Conservation (phyloP, 306 rosid species). For the Fragaria ananassa region DNA sequence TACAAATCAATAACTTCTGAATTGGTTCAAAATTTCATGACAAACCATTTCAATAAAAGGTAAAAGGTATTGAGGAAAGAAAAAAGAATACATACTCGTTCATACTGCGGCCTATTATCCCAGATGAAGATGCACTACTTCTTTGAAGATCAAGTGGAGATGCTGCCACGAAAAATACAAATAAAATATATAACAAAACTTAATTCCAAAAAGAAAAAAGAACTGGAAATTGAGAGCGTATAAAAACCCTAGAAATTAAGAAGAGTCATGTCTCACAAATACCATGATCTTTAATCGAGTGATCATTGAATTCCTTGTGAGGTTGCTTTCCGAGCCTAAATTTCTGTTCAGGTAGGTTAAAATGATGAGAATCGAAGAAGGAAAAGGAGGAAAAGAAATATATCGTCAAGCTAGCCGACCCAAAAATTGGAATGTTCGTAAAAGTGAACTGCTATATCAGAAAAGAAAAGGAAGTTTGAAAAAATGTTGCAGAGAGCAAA, state of each 20-base stretch:
- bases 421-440: slow-evolving; percentile 5
- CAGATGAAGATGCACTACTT: slow-evolving; percentile 78
- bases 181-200: slow-evolving; percentile 7
- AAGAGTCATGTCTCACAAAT: slow-evolving; percentile 59
- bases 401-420: slow-evolving; percentile 15
- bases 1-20: not conserved
- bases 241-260: slow-evolving; percentile 51
- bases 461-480: slow-evolving; percentile 32
- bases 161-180: slow-evolving; percentile 47
- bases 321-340: slow-evolving; percentile 99
- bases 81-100: slow-evolving; percentile 58
- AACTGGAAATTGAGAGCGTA: not conserved
- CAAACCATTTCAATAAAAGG: not conserved
- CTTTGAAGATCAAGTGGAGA: slow-evolving; percentile 84
- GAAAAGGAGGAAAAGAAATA: slow-evolving; percentile 11
- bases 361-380: slow-evolving; percentile 19
- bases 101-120: slow-evolving; percentile 87
- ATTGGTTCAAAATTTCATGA: not conserved
- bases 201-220: not conserved
- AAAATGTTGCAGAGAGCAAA: slow-evolving; percentile 27
- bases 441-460: not conserved
- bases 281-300: slow-evolving; percentile 81
- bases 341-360: slow-evolving; percentile 48
- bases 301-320: slow-evolving; percentile 97
- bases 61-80: slow-evolving; percentile 4